These are phyloP conservation scores for Diplocarpon mali DNA, from an alignment of 2,329 filamentous ascomycete species.

Conservation along the genomic window DNA sequence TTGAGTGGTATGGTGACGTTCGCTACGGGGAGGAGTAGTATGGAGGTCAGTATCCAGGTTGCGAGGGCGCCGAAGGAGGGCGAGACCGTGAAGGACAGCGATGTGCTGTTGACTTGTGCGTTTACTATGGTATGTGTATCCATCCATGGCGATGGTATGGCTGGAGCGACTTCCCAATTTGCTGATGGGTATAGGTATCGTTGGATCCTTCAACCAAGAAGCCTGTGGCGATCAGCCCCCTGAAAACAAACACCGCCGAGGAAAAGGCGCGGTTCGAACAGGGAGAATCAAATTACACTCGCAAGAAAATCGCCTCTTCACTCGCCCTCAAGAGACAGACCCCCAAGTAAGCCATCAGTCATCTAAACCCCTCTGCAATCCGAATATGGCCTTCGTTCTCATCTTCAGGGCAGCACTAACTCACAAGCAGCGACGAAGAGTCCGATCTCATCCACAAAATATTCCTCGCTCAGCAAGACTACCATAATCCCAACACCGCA, in stretches of 20 bases:
- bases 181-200: slow-evolving; percentile 31
- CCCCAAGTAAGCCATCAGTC: slow-evolving; percentile 35
- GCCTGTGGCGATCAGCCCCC: slow-evolving; percentile 48
- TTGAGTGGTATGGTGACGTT: slow-evolving; percentile 44
- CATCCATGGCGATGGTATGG: background rate
- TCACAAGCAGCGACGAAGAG: slow-evolving; percentile 40
- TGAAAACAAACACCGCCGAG: slow-evolving; percentile 48
- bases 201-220: slow-evolving; percentile 56
- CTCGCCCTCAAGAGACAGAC: slow-evolving; percentile 51
- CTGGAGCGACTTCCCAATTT: background rate
- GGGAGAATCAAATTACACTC: slow-evolving; percentile 54
- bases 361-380: too few species aligned
- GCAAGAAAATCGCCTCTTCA: slow-evolving; percentile 50
- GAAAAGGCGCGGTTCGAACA: slow-evolving; percentile 50
- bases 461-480: slow-evolving; percentile 55
- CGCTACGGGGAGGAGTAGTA: slow-evolving; percentile 54
- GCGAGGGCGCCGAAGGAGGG: slow-evolving; percentile 48
- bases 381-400: too few species aligned
- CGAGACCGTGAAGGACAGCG: slow-evolving; percentile 40
- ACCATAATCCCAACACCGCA: slow-evolving; percentile 46
- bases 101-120: slow-evolving; percentile 58
- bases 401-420: background rate
- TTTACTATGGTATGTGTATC: slow-evolving; percentile 54
- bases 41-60: slow-evolving; percentile 61
- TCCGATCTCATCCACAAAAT: slow-evolving; percentile 58